Evolutionary conservation across 2,329 filamentous ascomycete species (phyloP).

Genomic region (Xylariomycetidae sp.): DNA sequence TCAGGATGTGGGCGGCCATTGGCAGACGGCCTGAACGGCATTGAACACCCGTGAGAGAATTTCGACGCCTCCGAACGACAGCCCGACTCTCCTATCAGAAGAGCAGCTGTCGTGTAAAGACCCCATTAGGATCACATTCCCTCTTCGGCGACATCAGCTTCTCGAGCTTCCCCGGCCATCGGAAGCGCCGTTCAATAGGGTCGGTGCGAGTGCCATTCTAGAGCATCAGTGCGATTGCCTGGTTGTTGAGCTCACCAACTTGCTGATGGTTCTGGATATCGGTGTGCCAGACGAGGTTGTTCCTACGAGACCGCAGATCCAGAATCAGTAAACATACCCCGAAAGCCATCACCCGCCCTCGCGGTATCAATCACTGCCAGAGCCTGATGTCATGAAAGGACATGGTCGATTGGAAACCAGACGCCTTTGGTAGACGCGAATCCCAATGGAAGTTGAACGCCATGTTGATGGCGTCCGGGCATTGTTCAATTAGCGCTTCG

Average conservation of each 20-base stretch:
- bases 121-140: no score
- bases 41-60: no score
- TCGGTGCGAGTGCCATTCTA: slow-evolving; percentile 9
- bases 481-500: slow-evolving; percentile 9
- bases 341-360: no score
- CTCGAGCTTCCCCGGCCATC: no score
- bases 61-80: no score
- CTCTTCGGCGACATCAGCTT: no score
- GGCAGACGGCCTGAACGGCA: no score
- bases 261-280: slow-evolving; percentile 8
- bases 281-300: slow-evolving; percentile 17
- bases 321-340: neutral
- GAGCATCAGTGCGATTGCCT: slow-evolving; percentile 9
- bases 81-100: no score
- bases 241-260: slow-evolving; percentile 11
- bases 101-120: no score
- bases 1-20: no score
- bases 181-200: no score
- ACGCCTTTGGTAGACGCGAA: slow-evolving; percentile 7
- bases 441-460: slow-evolving; percentile 18
- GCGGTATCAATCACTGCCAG: slow-evolving; percentile 11
- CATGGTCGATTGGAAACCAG: slow-evolving; percentile 11
- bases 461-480: slow-evolving; percentile 15
- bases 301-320: slow-evolving; percentile 5
- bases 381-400: slow-evolving; percentile 15